A percentile compares a stretch with the other conserved stretches of the same genome.
Evolutionary conservation across 345 rosid genomes (phyloP).

Genomic region (Sonneratia caseolaris): DNA sequence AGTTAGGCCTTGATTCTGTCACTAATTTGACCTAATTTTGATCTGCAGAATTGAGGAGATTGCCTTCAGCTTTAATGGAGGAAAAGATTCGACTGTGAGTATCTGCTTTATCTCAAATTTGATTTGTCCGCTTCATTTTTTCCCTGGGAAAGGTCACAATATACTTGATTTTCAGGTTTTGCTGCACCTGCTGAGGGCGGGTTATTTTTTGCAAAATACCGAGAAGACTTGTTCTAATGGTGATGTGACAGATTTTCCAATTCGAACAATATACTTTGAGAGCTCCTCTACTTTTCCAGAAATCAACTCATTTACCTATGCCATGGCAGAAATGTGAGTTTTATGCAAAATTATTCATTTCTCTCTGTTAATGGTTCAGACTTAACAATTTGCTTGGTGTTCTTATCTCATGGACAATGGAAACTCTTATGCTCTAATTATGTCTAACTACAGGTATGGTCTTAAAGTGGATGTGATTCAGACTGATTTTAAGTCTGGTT

Average conservation of each 20-base stretch:
- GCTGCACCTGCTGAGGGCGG: slow-evolving; percentile 94
- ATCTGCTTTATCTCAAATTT: slow-evolving; percentile 7
- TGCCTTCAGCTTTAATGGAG: slow-evolving; percentile 97
- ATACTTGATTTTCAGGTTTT: slow-evolving; percentile 56
- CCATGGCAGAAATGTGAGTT: slow-evolving; percentile 61
- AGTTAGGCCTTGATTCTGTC: not conserved
- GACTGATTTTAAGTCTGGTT: slow-evolving; percentile 88
- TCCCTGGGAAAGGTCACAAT: slow-evolving; percentile 11
- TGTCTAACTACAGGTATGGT: slow-evolving; percentile 51
- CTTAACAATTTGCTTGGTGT: no score
- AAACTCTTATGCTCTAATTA: not conserved
- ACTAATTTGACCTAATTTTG: not conserved
- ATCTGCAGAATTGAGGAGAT: slow-evolving; percentile 74
- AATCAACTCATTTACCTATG: slow-evolving; percentile 83
- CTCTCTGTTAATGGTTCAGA: not conserved
- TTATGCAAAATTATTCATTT: not conserved
- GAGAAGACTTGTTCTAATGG: slow-evolving; percentile 55
- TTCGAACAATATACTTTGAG: slow-evolving; percentile 88
- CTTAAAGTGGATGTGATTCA: slow-evolving; percentile 71
- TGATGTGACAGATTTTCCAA: slow-evolving; percentile 49
- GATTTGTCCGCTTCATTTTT: slow-evolving; percentile 6
- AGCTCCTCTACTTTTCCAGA: slow-evolving; percentile 78
- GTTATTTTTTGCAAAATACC: slow-evolving; percentile 58
- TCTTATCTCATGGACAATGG: no score
- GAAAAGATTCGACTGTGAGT: slow-evolving; percentile 96